Base-by-base conservation (phyloP, 1,284 basidiomycete genomes). In the Cystobasidium pallidum region DNA sequence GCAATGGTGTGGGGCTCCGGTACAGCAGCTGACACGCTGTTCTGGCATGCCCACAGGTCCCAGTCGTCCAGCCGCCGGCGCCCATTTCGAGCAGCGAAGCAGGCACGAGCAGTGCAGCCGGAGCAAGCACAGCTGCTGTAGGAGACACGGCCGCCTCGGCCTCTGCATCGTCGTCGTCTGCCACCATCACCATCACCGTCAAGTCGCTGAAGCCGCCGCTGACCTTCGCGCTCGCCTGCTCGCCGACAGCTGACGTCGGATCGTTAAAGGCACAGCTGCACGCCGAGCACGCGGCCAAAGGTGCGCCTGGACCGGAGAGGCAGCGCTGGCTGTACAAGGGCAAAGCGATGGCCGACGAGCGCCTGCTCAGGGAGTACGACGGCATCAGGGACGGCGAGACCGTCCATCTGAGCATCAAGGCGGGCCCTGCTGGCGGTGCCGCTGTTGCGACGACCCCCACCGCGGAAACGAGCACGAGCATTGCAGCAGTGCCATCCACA, bases 321-420 rank as follows among this genome's bases (percentile, higher is more conserved):
- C 92, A 95, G 81, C 85, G 94, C 1, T 86, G 94, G 7, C 84
- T 97, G 10, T 85, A 94, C 72, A 95, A 94, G 81, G 94, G 94
- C 72, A 97, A 97, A 81, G 92, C 90, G 0, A 86, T 96, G 74
- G 88, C 87, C 28, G 93, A 95, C 82, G 83, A 82, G 47, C 94
- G 93, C 80, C 86, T 97, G 6, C 82, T 96, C 51, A 88, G 89
- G 79, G 94, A 96, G 80, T 97, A 95, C 83, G 86, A 83, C 76
- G 58, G 70, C 21, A 85, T 94, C 77, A 87, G 88, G 77, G 86
- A 88, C 77, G 90, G 89, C 17, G 88, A 90, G 74, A 89, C 87
- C 30, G 83, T 95, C 76, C 92, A 89, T 80, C 84, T 97, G 58
- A 88, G 93, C 84, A 82, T 91, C 79, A 94, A 92, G 80, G 86